A percentile compares a stretch with the other conserved stretches of the same genome.
phyloP scores from a whole-genome alignment of 441 rosid genomes.

The Adansonia madagascariensis region DNA sequence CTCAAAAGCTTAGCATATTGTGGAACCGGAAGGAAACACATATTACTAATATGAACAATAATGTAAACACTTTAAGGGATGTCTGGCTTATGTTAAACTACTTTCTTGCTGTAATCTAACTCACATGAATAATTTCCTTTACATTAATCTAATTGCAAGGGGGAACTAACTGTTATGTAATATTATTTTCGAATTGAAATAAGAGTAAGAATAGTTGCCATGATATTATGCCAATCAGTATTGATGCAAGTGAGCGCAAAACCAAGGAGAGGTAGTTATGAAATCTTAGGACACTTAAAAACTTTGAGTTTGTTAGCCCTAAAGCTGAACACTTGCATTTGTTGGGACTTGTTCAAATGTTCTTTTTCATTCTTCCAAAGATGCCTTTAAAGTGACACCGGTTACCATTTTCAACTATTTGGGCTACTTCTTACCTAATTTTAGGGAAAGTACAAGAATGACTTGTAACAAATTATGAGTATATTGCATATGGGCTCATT shows the following conservation, averaged over 20 bases:
- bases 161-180: not conserved
- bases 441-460: not conserved
- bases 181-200: not conserved
- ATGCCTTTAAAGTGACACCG: not conserved
- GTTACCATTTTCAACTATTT: slow-evolving; percentile 2
- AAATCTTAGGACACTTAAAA: not conserved
- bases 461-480: not conserved
- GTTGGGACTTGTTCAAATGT: not conserved
- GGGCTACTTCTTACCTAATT: not conserved
- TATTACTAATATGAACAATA: not conserved
- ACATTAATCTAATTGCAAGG: not conserved
- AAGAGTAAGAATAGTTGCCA: not conserved
- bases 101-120: not conserved
- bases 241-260: not conserved
- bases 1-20: not conserved
- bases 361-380: not conserved
- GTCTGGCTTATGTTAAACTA: not conserved
- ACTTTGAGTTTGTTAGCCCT: not conserved
- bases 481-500: not conserved
- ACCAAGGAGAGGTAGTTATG: not conserved
- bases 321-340: not conserved
- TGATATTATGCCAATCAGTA: not conserved
- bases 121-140: not conserved
- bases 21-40: not conserved
- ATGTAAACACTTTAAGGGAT: not conserved